Conservation (phyloP, 192 early-diverging fungal species). For the Umbelopsis ramanniana region DNA sequence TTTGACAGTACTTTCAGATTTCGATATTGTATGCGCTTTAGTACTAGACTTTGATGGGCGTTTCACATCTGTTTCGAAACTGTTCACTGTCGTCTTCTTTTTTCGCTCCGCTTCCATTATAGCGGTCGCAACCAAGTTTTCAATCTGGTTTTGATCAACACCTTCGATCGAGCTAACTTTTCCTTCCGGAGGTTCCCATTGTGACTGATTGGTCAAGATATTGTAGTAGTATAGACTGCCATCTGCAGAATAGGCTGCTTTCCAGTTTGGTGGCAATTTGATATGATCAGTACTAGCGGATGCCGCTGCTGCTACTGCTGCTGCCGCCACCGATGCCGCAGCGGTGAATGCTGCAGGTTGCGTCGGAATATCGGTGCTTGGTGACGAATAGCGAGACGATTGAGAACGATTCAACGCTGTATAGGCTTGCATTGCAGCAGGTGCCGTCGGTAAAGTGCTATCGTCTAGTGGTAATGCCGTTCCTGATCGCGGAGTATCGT, state of each 20-base stretch:
- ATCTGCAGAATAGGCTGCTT: conserved; percentile 45
- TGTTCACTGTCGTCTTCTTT: conserved; percentile 3
- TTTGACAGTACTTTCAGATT: neutral
- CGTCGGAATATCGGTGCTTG: conserved; percentile 26
- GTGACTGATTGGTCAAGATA: conserved; percentile 52
- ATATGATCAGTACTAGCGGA: neutral
- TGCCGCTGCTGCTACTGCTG: neutral
- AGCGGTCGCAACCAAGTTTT: conserved; percentile 32
- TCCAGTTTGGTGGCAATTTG: conserved; percentile 56
- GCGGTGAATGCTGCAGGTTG: neutral
- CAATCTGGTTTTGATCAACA: conserved; percentile 23
- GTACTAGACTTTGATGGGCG: neutral
- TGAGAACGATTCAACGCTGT: conserved; percentile 27
- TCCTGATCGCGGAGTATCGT: conserved; percentile 2
- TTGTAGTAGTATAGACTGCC: conserved; percentile 60
- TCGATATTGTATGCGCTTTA: neutral
- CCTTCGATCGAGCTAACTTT: conserved; percentile 35
- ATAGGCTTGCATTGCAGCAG: conserved; percentile 32
- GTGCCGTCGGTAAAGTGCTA: conserved; percentile 28
- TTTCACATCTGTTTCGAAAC: neutral
- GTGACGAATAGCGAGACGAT: conserved; percentile 17
- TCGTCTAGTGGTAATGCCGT: neutral
- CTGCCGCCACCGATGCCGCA: conserved; percentile 4
- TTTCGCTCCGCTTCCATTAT: conserved; percentile 30
- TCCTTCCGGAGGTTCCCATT: conserved; percentile 54